Evolutionary conservation across 139 green algal genomes (phyloP), one percentile per base, ranked within the genome.

Genomic region (Medakamo hakoo): DNA sequence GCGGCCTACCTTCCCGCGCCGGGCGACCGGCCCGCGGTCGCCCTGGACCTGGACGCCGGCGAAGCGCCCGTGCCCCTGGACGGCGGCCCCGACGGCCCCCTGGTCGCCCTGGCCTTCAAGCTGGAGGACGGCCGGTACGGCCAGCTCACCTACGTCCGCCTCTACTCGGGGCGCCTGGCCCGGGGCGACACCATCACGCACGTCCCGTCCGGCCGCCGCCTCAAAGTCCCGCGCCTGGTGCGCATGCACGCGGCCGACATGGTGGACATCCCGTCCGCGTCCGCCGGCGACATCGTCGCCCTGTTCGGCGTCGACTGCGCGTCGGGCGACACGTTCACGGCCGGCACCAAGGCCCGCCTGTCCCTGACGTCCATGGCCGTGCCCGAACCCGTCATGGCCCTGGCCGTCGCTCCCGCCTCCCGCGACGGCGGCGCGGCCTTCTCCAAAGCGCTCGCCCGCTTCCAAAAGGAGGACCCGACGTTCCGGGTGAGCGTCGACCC

Each of bases 261-360:
- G 64, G 82, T 93, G 76, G 90, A 97, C 73, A 93, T 96, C 55
- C 9, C 32, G 0, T 68, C 78, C 28, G 87, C 88, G 4, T 40
- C 28, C n/a, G 78, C 78, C 2, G 92, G 92, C 19, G 93, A 99
- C 69, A 99, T 99, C 60, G 90, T 97, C 48, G 93, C 93, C 58
- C 81, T 98, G 62, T 98, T 99, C 71, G 93, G 93, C 18, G 86
- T 99, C 21, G 93, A 99, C 62, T 99, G 93, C 70, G 79, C 89
- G n/a, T 88, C 77, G 20, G 91, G 92, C 0, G 92, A 98, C 75
- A 96, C 92, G 24, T 97, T 98, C 72, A 95, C 88, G 3, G 87
- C 95, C 68, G 88, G 86, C 49, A 67, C 66, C 40, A 16, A 1
- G 20, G 19, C 26, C 4, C 28, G 56, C 24, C 61, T 73, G 49